These are phyloP conservation scores for Cylindrotheca fusiformis DNA, from an alignment of 108 stramenopile species.

Conservation along the genomic window DNA sequence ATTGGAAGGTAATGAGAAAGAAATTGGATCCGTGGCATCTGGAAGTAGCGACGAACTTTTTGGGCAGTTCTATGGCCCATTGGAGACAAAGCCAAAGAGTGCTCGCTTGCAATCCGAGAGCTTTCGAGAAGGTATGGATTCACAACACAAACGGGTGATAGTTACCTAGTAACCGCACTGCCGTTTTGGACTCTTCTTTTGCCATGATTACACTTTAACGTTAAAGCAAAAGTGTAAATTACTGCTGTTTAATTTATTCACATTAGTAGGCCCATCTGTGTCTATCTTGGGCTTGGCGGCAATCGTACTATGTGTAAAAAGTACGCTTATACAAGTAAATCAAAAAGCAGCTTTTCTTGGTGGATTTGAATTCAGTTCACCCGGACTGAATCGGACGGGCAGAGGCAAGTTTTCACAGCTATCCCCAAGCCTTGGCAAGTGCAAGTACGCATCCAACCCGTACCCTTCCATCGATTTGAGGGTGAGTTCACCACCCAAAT, in stretches of 20 bases:
- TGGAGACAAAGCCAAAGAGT: neutral
- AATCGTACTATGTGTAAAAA: too few species aligned
- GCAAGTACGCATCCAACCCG: conserved; percentile 97
- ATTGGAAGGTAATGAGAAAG: neutral
- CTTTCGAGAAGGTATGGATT: too few species aligned
- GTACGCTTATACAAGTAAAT: too few species aligned
- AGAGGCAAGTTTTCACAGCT: conserved; percentile 86
- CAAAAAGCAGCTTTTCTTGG: conserved; percentile 10
- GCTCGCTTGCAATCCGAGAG: neutral
- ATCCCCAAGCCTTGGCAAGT: conserved; percentile 84
- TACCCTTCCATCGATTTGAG: conserved; percentile 98
- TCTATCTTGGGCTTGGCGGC: too few species aligned
- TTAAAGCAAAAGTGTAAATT: too few species aligned
- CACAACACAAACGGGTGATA: too few species aligned
- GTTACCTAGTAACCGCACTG: too few species aligned
- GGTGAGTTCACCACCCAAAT: conserved; percentile 97
- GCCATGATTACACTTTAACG: neutral
- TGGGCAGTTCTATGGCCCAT: neutral
- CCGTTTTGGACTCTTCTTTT: neutral
- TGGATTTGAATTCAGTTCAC: conserved; percentile 64
- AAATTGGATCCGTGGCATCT: neutral
- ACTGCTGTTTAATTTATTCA: too few species aligned
- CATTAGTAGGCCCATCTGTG: too few species aligned
- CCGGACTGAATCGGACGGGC: conserved; percentile 69
- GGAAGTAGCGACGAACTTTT: neutral